Percentiles rank a stretch among this genome's conserved stretches.
These are phyloP conservation scores for Wickerhamomyces canadensis DNA, from an alignment of 805 yeast genomes.

Conservation along the genomic window DNA sequence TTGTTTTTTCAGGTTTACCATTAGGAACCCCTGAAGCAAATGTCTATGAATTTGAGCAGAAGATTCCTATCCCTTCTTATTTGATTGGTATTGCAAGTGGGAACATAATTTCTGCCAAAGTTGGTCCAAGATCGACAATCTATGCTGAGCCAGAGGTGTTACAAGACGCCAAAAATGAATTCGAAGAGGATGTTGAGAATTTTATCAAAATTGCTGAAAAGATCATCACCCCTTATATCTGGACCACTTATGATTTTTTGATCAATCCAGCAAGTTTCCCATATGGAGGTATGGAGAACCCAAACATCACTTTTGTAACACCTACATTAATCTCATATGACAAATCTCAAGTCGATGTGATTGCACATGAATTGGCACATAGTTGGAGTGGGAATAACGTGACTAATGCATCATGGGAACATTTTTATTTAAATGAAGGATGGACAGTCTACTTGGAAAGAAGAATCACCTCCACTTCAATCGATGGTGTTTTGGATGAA, in stretches of 20 bases:
- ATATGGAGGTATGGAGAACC: slow-evolving; percentile 95
- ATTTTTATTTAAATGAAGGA: slow-evolving; percentile 93
- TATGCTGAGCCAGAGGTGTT: slow-evolving; percentile 72
- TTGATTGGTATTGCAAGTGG: slow-evolving; percentile 84
- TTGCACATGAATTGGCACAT: slow-evolving; percentile 91
- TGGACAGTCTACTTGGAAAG: slow-evolving; percentile 94
- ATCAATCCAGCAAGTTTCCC: slow-evolving; percentile 76
- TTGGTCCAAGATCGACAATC: slow-evolving; percentile 85
- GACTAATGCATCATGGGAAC: slow-evolving; percentile 88
- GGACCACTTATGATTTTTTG: slow-evolving; percentile 78
- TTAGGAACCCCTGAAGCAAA: slow-evolving; percentile 8
- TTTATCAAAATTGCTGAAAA: slow-evolving; percentile 76
- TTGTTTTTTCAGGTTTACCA: slow-evolving; percentile 66
- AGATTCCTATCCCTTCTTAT: slow-evolving; percentile 82
- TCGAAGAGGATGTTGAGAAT: slow-evolving; percentile 72
- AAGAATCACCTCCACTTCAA: slow-evolving; percentile 44
- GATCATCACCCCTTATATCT: slow-evolving; percentile 72
- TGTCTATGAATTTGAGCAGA: slow-evolving; percentile 55
- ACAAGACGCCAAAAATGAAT: slow-evolving; percentile 70
- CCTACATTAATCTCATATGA: slow-evolving; percentile 86
- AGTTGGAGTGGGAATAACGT: slow-evolving; percentile 92
- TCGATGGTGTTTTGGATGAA: slow-evolving; percentile 63
- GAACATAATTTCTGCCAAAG: slow-evolving; percentile 55
- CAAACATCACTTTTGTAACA: slow-evolving; percentile 85
- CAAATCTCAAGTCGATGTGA: slow-evolving; percentile 78